Conservation (phyloP, 495 filamentous ascomycete genomes). For the Sphaerosporella brunnea region DNA sequence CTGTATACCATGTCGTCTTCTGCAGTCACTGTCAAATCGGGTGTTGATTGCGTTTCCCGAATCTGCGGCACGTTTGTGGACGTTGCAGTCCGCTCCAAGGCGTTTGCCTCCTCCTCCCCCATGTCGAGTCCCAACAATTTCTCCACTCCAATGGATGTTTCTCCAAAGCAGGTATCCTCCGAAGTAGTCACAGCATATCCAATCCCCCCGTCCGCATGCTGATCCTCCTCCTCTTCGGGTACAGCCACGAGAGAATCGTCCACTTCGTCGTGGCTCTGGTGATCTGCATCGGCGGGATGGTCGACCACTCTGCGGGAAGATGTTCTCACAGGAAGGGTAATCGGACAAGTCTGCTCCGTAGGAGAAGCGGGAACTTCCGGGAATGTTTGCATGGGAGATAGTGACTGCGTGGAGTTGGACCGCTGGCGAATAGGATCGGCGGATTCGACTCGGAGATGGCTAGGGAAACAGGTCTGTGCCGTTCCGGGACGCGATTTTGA, state of each 20-base stretch:
- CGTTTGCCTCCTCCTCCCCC: no score
- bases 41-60: conserved; percentile 3
- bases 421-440: conserved; percentile 12
- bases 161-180: conserved; percentile 13
- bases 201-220: neutral
- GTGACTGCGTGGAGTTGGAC: conserved; percentile 16
- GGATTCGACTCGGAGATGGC: conserved; percentile 1
- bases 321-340: neutral
- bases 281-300: conserved; percentile 19
- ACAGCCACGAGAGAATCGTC: no score
- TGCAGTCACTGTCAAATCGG: neutral
- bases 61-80: neutral
- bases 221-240: conserved; percentile 14
- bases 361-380: conserved; percentile 1
- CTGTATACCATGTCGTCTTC: conserved; percentile 4
- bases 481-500: conserved; percentile 2
- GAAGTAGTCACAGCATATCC: conserved; percentile 17
- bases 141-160: conserved; percentile 14
- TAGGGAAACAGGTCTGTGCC: neutral
- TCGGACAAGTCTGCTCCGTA: neutral
- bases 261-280: no score
- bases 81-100: neutral
- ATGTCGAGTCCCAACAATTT: conserved; percentile 5
- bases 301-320: conserved; percentile 17
- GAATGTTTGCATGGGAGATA: conserved; percentile 14